Conservation (phyloP, 2,329 filamentous ascomycete species). For the Tolypocladium album region DNA sequence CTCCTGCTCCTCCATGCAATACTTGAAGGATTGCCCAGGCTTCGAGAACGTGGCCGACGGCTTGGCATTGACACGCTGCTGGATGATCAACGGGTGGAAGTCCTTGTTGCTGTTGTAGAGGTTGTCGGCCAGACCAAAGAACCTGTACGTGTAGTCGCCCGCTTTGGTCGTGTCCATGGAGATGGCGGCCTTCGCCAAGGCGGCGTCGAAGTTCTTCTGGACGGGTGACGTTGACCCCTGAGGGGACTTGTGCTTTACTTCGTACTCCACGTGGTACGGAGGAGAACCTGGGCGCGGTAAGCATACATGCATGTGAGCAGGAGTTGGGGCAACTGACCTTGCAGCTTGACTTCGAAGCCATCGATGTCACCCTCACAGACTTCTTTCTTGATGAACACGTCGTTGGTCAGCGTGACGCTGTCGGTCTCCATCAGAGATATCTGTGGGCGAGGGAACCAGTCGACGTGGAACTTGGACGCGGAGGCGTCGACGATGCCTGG, state of each 20-base stretch:
- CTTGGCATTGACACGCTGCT: conserved; percentile 75
- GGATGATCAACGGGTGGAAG: conserved; percentile 57
- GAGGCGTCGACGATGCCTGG: conserved; percentile 68
- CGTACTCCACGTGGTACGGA: conserved; percentile 76
- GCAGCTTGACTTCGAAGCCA: conserved; percentile 68
- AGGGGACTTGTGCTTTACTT: conserved; percentile 60
- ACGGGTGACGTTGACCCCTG: conserved; percentile 55
- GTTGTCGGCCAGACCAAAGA: conserved; percentile 71
- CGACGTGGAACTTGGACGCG: conserved; percentile 66
- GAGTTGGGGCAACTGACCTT: conserved; percentile 41
- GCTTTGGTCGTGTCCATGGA: conserved; percentile 78
- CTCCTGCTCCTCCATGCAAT: conserved; percentile 75
- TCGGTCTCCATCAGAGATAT: conserved; percentile 57
- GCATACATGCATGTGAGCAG: conserved; percentile 3
- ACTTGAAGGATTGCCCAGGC: conserved; percentile 89
- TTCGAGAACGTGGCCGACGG: conserved; percentile 74
- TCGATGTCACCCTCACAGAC: conserved; percentile 95
- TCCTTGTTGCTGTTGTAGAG: conserved; percentile 70
- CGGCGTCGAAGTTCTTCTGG: conserved; percentile 65
- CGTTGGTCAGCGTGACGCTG: conserved; percentile 40
- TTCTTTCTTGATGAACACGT: conserved; percentile 60
- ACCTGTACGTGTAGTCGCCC: conserved; percentile 77
- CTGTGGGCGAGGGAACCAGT: conserved; percentile 75
- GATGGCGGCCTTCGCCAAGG: conserved; percentile 65
- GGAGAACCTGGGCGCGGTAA: conserved; percentile 48